Percentiles rank a stretch among this genome's conserved stretches.
Evolutionary conservation across 23 red algal genomes (phyloP).

Genomic region (Gracilaria vermiculophylla): DNA sequence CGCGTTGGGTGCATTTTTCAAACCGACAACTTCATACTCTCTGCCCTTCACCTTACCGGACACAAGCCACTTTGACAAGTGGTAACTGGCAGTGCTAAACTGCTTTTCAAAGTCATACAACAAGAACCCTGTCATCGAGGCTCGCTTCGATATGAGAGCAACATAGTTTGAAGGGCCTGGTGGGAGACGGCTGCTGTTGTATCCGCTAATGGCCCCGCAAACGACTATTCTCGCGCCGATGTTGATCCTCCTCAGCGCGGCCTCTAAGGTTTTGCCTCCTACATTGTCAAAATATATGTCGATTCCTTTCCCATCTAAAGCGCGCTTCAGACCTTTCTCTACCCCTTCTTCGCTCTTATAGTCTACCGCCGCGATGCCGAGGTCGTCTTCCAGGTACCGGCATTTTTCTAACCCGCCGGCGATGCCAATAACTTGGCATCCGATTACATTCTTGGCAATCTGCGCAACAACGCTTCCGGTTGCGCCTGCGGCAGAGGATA

Average conservation of each 20-base stretch:
- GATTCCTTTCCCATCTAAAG: conserved; percentile 43
- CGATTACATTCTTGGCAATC: conserved; percentile 72
- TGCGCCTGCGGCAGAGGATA: conserved; percentile 80
- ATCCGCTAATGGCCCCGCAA: conserved; percentile 77
- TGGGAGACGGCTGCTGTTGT: conserved; percentile 43
- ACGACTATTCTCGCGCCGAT: conserved; percentile 70
- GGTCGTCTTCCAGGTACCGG: conserved; percentile 50
- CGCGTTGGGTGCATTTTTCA: conserved; percentile 49
- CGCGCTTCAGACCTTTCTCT: conserved; percentile 40
- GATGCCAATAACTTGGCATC: conserved; percentile 69
- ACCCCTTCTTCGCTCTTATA: conserved; percentile 67
- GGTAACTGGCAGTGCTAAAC: conserved; percentile 32
- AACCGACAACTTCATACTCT: conserved; percentile 55
- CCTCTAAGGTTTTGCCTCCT: conserved; percentile 69
- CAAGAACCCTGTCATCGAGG: conserved; percentile 78
- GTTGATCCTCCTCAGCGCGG: conserved; percentile 43
- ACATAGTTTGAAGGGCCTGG: conserved; percentile 74
- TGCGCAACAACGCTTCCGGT: conserved; percentile 69
- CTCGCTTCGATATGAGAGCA: conserved; percentile 50
- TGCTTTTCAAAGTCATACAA: conserved; percentile 62
- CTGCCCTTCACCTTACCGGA: conserved; percentile 54
- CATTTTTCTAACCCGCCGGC: conserved; percentile 73
- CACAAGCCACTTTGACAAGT: conserved; percentile 45
- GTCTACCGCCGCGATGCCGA: conserved; percentile 66
- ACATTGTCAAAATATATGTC: conserved; percentile 86